Conservation (phyloP, 2,329 filamentous ascomycete genomes). For the Leptographium galeiforme region DNA sequence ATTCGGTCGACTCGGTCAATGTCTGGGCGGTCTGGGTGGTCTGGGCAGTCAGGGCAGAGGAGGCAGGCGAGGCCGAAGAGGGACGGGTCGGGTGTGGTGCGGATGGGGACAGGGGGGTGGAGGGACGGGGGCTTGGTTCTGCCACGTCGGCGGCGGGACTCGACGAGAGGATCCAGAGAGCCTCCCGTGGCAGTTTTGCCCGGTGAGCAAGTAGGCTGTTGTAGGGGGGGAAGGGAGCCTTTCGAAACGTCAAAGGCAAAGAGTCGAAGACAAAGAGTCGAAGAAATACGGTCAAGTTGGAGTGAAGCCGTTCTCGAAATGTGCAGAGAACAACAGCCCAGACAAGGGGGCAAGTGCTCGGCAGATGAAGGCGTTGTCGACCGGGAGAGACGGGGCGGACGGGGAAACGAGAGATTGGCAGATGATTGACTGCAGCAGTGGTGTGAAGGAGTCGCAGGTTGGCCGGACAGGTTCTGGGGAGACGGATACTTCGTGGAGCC, state of each 20-base stretch:
- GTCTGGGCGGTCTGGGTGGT: neutral
- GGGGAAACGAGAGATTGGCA: neutral
- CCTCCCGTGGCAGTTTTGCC: constrained; percentile 8
- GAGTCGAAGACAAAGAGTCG: neutral
- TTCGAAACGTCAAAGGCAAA: neutral
- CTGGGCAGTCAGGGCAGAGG: neutral
- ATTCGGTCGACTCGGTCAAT: neutral
- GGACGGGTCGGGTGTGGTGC: constrained; percentile 1
- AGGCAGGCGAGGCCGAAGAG: neutral
- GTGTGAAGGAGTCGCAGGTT: neutral
- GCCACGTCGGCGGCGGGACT: constrained; percentile 10
- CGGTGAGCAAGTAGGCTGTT: neutral
- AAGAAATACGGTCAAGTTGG: neutral
- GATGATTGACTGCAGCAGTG: neutral
- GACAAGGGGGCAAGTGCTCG: no score
- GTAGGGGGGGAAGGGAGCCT: neutral
- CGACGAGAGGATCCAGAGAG: constrained; percentile 9
- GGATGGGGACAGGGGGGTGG: constrained; percentile 9
- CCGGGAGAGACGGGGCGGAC: no score
- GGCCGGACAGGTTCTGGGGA: neutral
- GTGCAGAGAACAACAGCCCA: no score
- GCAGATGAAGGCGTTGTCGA: no score
- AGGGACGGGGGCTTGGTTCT: constrained; percentile 9
- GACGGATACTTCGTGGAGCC: neutral
- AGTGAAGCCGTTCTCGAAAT: no score